phyloP scores from a whole-genome alignment of 176 grass and related monocot species.

The Juncus inflexus region DNA sequence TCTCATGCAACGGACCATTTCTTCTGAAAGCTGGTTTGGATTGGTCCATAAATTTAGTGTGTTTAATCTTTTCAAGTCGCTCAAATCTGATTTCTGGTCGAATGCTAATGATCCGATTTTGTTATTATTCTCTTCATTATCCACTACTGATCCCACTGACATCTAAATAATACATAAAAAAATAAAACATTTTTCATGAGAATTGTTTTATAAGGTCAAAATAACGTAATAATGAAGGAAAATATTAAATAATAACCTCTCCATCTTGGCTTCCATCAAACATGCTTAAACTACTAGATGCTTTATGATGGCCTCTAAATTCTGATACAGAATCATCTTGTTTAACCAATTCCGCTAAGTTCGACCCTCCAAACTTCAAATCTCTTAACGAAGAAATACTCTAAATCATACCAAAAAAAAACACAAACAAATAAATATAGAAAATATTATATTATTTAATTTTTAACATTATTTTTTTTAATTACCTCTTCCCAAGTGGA shows the following conservation, averaged over 20 bases:
- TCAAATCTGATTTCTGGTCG: conserved; percentile 32
- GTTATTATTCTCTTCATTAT: conserved; percentile 28
- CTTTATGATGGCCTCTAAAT: conserved; percentile 26
- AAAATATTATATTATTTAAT: too few relatives aligned
- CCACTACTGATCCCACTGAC: conserved; percentile 16
- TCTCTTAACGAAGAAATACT: conserved; percentile 84
- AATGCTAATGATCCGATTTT: conserved; percentile 43
- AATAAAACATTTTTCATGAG: conserved; percentile 6
- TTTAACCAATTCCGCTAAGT: conserved; percentile 46
- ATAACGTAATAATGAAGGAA: conserved; percentile 6
- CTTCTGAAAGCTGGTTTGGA: conserved; percentile 89
- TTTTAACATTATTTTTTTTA: too few relatives aligned
- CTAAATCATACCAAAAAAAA: conserved; percentile 35
- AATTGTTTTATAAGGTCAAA: conserved; percentile 1
- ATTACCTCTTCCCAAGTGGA: conserved; percentile 87
- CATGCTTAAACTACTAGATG: conserved; percentile 21
- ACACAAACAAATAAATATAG: too few relatives aligned
- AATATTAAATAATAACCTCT: conserved; percentile 42
- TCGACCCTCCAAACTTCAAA: conserved; percentile 69
- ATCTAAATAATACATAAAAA: conserved; percentile 15
- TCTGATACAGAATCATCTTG: conserved; percentile 44
- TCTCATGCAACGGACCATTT: conserved; percentile 99
- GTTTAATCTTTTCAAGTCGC: conserved; percentile 46
- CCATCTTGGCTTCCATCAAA: conserved; percentile 56
- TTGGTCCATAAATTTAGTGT: conserved; percentile 57